phyloP scores from a whole-genome alignment of 2,329 filamentous ascomycete genomes.

The Alternaria sp. region DNA sequence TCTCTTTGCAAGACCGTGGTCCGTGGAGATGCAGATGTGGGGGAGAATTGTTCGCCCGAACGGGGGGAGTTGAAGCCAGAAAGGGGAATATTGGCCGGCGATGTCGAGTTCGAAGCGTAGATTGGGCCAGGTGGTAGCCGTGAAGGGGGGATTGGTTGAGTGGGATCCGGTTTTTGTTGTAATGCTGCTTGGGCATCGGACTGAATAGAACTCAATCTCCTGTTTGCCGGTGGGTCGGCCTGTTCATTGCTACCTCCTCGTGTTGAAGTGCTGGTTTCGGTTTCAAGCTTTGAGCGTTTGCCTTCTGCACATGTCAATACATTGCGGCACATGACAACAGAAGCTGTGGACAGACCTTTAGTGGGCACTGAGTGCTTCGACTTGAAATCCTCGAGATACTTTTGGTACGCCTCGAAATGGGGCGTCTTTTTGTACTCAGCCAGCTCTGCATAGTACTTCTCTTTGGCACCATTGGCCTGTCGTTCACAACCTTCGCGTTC shows the following conservation, averaged over 20 bases:
- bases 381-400: conserved; percentile 80
- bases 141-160: conserved; percentile 32
- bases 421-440: conserved; percentile 78
- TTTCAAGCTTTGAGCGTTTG: conserved; percentile 53
- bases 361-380: conserved; percentile 63
- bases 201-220: conserved; percentile 38
- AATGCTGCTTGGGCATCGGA: conserved; percentile 21
- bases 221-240: conserved; percentile 29
- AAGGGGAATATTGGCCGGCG: conserved; percentile 38
- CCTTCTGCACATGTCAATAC: conserved; percentile 43
- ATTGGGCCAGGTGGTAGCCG: conserved; percentile 33
- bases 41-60: conserved; percentile 42
- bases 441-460: conserved; percentile 76
- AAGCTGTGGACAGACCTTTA: conserved; percentile 37
- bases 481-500: conserved; percentile 77
- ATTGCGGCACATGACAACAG: conserved; percentile 1
- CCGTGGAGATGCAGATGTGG: conserved; percentile 43
- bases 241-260: conserved; percentile 41
- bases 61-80: conserved; percentile 45
- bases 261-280: conserved; percentile 43
- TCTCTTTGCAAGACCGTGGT: conserved; percentile 37
- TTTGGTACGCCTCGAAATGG: conserved; percentile 70
- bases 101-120: conserved; percentile 41
- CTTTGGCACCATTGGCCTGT: conserved; percentile 74
- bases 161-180: conserved; percentile 33